Evolutionary conservation across 352 stramenopile genomes (phyloP).

Genomic region (Blastocystis sp.): DNA sequence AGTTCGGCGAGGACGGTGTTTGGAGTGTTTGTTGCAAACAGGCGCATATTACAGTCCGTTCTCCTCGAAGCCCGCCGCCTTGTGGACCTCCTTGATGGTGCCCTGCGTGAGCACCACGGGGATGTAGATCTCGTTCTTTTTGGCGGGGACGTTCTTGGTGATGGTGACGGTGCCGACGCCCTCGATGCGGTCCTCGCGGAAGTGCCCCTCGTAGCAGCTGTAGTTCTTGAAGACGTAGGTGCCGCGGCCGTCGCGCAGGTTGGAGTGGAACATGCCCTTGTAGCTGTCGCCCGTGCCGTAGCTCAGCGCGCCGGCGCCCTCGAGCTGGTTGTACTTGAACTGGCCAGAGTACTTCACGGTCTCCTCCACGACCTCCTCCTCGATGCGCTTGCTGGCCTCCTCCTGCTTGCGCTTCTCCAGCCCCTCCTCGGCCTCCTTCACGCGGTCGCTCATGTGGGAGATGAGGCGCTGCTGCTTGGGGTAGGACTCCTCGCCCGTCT

Average conservation of each 20-base stretch:
- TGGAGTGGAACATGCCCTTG: conserved; percentile 39
- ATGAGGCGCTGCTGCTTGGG: conserved; percentile 50
- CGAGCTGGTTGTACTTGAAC: conserved; percentile 4
- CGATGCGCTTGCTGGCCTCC: neutral
- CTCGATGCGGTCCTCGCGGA: conserved; percentile 56
- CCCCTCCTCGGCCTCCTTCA: conserved; percentile 45
- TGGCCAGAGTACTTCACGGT: conserved; percentile 34
- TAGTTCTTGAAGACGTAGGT: conserved; percentile 58
- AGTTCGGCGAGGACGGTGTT: conserved; percentile 95
- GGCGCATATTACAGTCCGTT: conserved; percentile 17
- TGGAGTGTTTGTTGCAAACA: neutral
- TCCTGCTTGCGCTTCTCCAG: neutral
- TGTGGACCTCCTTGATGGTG: conserved; percentile 62
- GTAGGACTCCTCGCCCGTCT: conserved; percentile 44
- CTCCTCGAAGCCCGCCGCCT: conserved; percentile 56
- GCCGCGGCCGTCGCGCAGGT: conserved; percentile 31
- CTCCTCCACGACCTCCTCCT: conserved; percentile 51
- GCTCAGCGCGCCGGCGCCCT: neutral
- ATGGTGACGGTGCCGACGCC: conserved; percentile 39
- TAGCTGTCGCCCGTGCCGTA: conserved; percentile 42
- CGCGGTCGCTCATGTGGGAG: conserved; percentile 42
- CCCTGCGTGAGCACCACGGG: conserved; percentile 40
- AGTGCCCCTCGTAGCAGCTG: conserved; percentile 50
- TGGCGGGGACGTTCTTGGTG: conserved; percentile 8
- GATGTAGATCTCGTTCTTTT: conserved; percentile 36